phyloP scores from a whole-genome alignment of 805 yeast species.

The Candida peoriensis region DNA sequence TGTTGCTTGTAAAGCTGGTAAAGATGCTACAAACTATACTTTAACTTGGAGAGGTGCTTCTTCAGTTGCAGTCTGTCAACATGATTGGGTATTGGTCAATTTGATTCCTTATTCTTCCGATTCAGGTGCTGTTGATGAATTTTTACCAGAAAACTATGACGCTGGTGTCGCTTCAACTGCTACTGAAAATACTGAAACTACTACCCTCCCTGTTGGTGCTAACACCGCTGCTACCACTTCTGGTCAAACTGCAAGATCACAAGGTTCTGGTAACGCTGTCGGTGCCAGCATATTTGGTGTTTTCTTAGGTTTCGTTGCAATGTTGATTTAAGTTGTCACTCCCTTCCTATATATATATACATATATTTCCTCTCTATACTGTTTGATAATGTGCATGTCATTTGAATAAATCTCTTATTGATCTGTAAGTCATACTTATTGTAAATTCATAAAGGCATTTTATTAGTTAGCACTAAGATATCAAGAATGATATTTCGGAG shows the following conservation, averaged over 20 bases:
- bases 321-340: not conserved
- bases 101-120: constrained; percentile 10
- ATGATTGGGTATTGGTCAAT: constrained; percentile 17
- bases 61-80: constrained; percentile 14
- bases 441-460: too few species aligned
- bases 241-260: too few species aligned
- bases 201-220: constrained; percentile 12
- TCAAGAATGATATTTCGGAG: too few species aligned
- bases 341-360: too few species aligned
- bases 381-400: too few species aligned
- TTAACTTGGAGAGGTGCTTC: constrained; percentile 23
- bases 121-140: constrained; percentile 8
- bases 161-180: constrained; percentile 19
- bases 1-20: constrained; percentile 16
- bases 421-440: too few species aligned
- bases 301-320: not conserved
- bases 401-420: too few species aligned
- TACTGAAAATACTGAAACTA: constrained; percentile 15
- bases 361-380: too few species aligned
- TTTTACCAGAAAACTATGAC: constrained; percentile 13
- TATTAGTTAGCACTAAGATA: too few species aligned
- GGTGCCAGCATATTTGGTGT: not conserved
- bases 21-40: constrained; percentile 7
- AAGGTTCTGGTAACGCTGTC: not conserved
- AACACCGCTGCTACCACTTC: constrained; percentile 4